phyloP scores from a whole-genome alignment of 1,284 basidiomycete genomes.

The Cryptococcus jaspeensis region DNA sequence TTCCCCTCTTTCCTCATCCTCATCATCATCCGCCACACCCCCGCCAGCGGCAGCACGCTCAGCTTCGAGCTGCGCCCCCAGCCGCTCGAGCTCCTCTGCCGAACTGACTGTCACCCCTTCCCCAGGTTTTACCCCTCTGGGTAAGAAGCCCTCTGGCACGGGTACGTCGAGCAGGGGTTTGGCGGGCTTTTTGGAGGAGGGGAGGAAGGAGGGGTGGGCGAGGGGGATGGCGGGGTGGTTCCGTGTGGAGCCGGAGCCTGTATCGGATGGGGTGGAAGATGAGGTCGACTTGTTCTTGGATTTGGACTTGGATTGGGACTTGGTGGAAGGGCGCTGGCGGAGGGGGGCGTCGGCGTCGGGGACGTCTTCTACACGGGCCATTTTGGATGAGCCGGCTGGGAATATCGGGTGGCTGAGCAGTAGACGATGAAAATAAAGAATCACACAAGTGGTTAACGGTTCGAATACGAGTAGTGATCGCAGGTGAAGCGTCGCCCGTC shows the following conservation, averaged over 20 bases:
- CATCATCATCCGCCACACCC: conserved; percentile 9
- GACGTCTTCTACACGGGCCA: conserved; percentile 1
- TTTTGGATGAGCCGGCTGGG: background rate
- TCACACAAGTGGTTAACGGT: no score
- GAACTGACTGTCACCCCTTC: background rate
- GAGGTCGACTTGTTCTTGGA: background rate
- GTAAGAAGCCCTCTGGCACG: background rate
- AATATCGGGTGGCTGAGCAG: background rate
- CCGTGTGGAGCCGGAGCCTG: no score
- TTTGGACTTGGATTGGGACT: background rate
- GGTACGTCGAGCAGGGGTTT: background rate
- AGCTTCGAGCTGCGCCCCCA: background rate
- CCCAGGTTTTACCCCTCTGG: background rate
- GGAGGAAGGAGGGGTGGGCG: conserved; percentile 4
- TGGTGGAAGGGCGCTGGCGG: background rate
- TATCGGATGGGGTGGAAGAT: no score
- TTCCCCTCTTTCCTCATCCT: conserved; percentile 16
- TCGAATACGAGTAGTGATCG: no score
- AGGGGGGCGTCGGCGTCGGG: background rate
- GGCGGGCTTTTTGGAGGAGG: background rate
- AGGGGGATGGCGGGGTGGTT: conserved; percentile 7
- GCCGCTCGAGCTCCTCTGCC: conserved; percentile 3
- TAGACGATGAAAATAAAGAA: no score
- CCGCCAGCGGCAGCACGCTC: background rate
- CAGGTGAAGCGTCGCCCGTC: no score